A percentile compares a stretch with the other conserved stretches of the same genome.
phyloP scores from a whole-genome alignment of 257 asterid species.

The Nicotiana attenuata region DNA sequence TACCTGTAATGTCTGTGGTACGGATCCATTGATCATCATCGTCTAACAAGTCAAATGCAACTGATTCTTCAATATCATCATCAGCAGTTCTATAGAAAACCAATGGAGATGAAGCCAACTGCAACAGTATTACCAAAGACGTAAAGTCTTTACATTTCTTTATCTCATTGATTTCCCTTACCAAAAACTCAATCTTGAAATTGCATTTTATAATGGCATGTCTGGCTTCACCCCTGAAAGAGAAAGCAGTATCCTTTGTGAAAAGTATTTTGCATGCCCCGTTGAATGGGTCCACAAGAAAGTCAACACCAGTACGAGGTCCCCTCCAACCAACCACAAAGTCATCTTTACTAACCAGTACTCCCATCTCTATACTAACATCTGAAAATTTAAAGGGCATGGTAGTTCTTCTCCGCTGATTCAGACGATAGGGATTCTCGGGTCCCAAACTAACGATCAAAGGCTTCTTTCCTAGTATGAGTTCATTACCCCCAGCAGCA shows the following conservation, averaged over 20 bases:
- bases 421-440: slow-evolving; percentile 52
- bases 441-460: slow-evolving; percentile 77
- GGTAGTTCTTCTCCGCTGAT: slow-evolving; percentile 61
- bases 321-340: slow-evolving; percentile 79
- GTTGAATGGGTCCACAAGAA: slow-evolving; percentile 72
- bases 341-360: slow-evolving; percentile 48
- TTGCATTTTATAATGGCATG: slow-evolving; percentile 56
- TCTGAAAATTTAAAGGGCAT: slow-evolving; percentile 49
- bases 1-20: slow-evolving; percentile 68
- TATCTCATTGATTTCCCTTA: slow-evolving; percentile 65
- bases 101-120: slow-evolving; percentile 70
- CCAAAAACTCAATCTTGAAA: slow-evolving; percentile 61
- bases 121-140: slow-evolving; percentile 41
- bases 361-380: slow-evolving; percentile 56
- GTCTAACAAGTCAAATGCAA: slow-evolving; percentile 71
- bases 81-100: slow-evolving; percentile 79
- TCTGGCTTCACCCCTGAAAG: slow-evolving; percentile 32
- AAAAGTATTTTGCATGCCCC: slow-evolving; percentile 64
- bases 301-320: slow-evolving; percentile 47
- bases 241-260: slow-evolving; percentile 63
- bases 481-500: slow-evolving; percentile 54
- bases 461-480: slow-evolving; percentile 29
- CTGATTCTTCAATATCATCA: slow-evolving; percentile 71
- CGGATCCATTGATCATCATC: slow-evolving; percentile 99
- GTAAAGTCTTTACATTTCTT: slow-evolving; percentile 27